Conservation (phyloP, 306 rosid genomes). For the Cucurbita pepo region DNA sequence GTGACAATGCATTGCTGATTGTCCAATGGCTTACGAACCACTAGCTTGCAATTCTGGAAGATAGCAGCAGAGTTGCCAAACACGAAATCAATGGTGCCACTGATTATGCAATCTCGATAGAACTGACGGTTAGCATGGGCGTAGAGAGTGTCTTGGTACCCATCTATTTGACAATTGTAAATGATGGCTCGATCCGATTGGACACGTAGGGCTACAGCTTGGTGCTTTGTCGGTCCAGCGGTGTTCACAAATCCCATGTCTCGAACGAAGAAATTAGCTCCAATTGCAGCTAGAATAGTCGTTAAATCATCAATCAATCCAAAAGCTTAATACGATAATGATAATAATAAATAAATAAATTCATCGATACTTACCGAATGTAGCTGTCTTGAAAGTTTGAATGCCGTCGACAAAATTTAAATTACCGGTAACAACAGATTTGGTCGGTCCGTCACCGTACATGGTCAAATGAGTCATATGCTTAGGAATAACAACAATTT, state of each 20-base stretch:
- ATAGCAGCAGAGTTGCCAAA: conserved; percentile 6
- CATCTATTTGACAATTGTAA: conserved; percentile 17
- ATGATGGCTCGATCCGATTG: conserved; percentile 11
- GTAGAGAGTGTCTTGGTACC: conserved; percentile 19
- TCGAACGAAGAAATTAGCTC: conserved; percentile 23
- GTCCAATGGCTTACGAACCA: conserved; percentile 9
- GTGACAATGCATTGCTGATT: conserved; percentile 25
- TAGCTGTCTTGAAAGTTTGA: conserved; percentile 24
- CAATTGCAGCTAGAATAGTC: conserved; percentile 19
- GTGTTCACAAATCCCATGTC: conserved; percentile 21
- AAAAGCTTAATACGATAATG: too few relatives aligned
- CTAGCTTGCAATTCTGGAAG: conserved; percentile 24
- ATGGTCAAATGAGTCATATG: conserved; percentile 11
- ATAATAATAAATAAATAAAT: too few relatives aligned
- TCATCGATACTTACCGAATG: conserved; percentile 19
- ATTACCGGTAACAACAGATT: conserved; percentile 20
- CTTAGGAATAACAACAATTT: conserved; percentile 7
- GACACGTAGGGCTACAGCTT: conserved; percentile 15
- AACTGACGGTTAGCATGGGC: conserved; percentile 16
- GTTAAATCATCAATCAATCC: background rate
- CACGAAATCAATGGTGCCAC: conserved; percentile 19
- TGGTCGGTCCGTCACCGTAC: conserved; percentile 42
- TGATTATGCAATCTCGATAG: conserved; percentile 11
- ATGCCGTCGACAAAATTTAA: conserved; percentile 19
- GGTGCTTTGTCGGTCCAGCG: conserved; percentile 14